Conservation (phyloP, 495 filamentous ascomycete species). For the Penicillium coprophilum region DNA sequence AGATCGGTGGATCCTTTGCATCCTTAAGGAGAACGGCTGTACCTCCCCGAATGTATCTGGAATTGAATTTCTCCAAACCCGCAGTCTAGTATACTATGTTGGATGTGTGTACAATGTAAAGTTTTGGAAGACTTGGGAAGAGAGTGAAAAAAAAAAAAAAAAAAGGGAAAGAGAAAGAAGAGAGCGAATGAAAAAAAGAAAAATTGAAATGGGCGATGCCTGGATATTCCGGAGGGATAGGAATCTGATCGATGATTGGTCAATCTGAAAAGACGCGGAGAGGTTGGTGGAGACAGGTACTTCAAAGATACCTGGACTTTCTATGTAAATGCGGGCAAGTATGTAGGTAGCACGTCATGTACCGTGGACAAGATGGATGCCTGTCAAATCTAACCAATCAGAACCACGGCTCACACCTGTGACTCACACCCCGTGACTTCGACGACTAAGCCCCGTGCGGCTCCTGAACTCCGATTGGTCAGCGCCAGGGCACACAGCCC, state of each 20-base stretch:
- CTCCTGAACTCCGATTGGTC: slow-evolving; percentile 23
- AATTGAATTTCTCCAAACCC: not conserved
- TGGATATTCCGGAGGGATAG: slow-evolving; percentile 9
- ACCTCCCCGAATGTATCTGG: not conserved
- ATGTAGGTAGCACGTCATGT: not conserved
- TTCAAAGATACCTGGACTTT: slow-evolving; percentile 9
- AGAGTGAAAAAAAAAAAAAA: not conserved
- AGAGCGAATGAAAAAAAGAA: too few species aligned
- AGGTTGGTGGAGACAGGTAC: slow-evolving; percentile 1
- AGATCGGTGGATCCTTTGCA: slow-evolving; percentile 28
- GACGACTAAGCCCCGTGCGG: slow-evolving; percentile 22
- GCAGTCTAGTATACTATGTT: too few species aligned
- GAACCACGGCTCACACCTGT: slow-evolving; percentile 16
- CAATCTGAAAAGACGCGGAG: slow-evolving; percentile 14
- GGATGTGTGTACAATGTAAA: not conserved
- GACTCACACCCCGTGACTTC: slow-evolving; percentile 47
- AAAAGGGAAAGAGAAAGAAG: not conserved
- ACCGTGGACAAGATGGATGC: slow-evolving; percentile 2
- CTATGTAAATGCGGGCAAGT: not conserved
- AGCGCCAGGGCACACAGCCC: slow-evolving; percentile 30
- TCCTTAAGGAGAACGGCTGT: not conserved
- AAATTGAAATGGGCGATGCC: slow-evolving; percentile 1
- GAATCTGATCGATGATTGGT: slow-evolving; percentile 12
- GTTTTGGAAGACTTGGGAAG: not conserved
- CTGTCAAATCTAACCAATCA: slow-evolving; percentile 30